Evolutionary conservation across 1,139 yeast species (phyloP).

Genomic region (Torulaspora globosa): DNA sequence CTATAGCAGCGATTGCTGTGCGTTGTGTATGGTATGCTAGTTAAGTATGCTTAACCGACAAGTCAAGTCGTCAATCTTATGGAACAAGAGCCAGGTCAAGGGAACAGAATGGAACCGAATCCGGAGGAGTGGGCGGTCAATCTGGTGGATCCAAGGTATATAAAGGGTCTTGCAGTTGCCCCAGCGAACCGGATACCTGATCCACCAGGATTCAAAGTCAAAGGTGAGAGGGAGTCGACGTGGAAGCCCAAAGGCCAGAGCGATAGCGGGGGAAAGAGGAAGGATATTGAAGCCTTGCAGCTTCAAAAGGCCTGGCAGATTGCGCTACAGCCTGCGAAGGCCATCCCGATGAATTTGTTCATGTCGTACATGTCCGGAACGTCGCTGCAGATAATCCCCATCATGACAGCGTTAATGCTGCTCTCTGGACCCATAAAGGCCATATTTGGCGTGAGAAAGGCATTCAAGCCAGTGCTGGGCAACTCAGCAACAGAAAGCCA

Average conservation of each 20-base stretch:
- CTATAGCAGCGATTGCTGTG: neutral
- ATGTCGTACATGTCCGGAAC: slow-evolving; percentile 96
- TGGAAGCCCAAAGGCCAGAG: slow-evolving; percentile 12
- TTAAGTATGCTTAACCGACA: too few relatives aligned
- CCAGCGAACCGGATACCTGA: slow-evolving; percentile 19
- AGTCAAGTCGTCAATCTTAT: too few relatives aligned
- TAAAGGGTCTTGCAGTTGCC: slow-evolving; percentile 10
- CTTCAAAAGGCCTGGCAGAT: slow-evolving; percentile 79
- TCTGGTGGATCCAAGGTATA: slow-evolving; percentile 15
- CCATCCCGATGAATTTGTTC: slow-evolving; percentile 79
- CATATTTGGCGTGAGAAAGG: slow-evolving; percentile 51
- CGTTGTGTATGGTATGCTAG: neutral
- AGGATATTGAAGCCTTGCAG: slow-evolving; percentile 43
- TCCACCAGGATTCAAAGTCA: slow-evolving; percentile 28
- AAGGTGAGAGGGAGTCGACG: slow-evolving; percentile 10
- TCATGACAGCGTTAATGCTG: slow-evolving; percentile 84
- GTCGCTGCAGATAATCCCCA: slow-evolving; percentile 82
- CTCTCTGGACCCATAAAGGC: slow-evolving; percentile 75
- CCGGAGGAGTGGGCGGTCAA: slow-evolving; percentile 25
- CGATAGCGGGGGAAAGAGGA: slow-evolving; percentile 9
- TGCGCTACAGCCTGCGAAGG: slow-evolving; percentile 79
- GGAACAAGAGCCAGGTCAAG: neutral
- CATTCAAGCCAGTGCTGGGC: slow-evolving; percentile 43
- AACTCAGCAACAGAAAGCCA: slow-evolving; percentile 41
- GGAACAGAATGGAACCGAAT: slow-evolving; percentile 5